A percentile compares a stretch with the other conserved stretches of the same genome.
These are phyloP conservation scores for Myrica gale DNA, from an alignment of 306 rosid genomes.

Conservation along the genomic window DNA sequence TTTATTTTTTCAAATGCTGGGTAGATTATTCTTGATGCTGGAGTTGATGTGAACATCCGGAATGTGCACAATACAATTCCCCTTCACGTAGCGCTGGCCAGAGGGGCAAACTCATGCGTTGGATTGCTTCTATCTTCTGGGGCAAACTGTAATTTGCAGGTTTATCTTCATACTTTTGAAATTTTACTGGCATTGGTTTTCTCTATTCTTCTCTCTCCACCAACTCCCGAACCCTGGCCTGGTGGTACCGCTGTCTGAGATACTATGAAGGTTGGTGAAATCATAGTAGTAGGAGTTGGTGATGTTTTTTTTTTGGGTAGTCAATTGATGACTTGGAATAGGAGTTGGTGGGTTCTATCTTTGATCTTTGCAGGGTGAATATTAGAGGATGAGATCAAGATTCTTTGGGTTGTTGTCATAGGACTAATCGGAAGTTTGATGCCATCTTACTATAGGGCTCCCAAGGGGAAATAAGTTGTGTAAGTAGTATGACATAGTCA, in stretches of 20 bases:
- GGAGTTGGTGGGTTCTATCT: background rate
- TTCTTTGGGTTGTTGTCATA: background rate
- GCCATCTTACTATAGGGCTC: background rate
- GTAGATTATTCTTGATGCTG: constrained; percentile 87
- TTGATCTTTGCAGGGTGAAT: background rate
- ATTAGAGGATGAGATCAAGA: background rate
- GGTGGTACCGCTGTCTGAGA: too few relatives aligned
- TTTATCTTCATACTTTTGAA: constrained; percentile 32
- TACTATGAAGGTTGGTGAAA: too few relatives aligned
- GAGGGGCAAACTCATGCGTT: constrained; percentile 94
- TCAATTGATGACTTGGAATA: background rate
- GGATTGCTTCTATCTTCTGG: constrained; percentile 88
- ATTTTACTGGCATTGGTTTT: background rate
- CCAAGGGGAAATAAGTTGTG: background rate
- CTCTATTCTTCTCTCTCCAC: too few relatives aligned
- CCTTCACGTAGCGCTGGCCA: constrained; percentile 91
- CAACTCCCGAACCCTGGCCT: too few relatives aligned
- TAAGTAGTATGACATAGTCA: background rate
- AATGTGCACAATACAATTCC: constrained; percentile 92
- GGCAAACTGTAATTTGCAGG: constrained; percentile 93
- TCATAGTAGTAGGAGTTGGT: background rate
- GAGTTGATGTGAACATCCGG: constrained; percentile 87
- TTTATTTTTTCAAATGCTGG: constrained; percentile 30
- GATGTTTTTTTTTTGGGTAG: background rate
- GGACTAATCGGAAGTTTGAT: background rate